phyloP scores from a whole-genome alignment of 139 green algal genomes.

The Chlamydomonas urium region DNA sequence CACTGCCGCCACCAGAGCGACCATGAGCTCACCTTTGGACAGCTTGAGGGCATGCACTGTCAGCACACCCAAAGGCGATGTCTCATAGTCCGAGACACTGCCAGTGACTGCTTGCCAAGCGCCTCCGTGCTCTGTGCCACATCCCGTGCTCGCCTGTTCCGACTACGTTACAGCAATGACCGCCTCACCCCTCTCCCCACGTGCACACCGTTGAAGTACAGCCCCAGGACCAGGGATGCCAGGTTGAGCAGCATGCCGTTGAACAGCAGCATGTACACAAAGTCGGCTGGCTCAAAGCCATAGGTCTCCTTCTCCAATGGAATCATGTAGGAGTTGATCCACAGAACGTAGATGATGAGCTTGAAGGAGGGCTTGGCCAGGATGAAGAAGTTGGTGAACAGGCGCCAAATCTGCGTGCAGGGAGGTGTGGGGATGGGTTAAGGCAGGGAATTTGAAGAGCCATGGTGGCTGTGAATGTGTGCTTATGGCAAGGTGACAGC shows the following conservation, averaged over 20 bases:
- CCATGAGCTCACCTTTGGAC: no score
- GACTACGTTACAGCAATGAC: no score
- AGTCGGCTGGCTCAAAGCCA: constrained; percentile 56
- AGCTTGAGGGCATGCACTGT: neutral
- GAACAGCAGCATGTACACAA: constrained; percentile 63
- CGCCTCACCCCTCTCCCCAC: neutral
- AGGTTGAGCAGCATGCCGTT: constrained; percentile 18
- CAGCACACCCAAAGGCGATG: neutral
- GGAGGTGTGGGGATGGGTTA: neutral
- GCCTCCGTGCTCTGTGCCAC: no score
- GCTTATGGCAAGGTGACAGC: no score
- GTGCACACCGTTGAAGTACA: constrained; percentile 19
- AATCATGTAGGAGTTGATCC: constrained; percentile 21
- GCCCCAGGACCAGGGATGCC: constrained; percentile 3
- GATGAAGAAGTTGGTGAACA: constrained; percentile 55
- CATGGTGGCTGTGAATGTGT: no score
- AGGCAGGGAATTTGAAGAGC: neutral
- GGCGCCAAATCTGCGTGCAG: constrained; percentile 54
- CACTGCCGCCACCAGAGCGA: no score
- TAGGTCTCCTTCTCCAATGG: constrained; percentile 53
- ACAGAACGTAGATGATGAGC: constrained; percentile 46
- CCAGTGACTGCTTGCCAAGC: neutral
- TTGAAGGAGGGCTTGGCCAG: constrained; percentile 36
- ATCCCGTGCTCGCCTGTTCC: no score
- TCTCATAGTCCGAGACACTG: neutral